phyloP scores from a whole-genome alignment of 2,329 filamentous ascomycete species.

The Dothiorella sarmentorum region DNA sequence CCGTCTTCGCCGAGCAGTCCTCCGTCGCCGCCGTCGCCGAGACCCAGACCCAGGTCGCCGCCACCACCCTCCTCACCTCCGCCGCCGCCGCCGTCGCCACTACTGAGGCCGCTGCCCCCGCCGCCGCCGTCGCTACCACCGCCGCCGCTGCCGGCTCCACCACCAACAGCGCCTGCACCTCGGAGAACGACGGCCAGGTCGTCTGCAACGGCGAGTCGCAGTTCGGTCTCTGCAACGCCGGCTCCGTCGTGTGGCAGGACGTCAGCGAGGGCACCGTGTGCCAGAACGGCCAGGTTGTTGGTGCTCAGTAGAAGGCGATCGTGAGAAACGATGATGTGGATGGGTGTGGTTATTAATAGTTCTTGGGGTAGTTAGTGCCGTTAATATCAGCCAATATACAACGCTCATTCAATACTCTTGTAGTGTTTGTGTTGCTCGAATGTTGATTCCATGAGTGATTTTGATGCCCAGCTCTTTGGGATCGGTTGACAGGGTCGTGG shows the following conservation, averaged over 20 bases:
- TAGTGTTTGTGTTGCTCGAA: too few relatives aligned
- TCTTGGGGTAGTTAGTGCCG: too few relatives aligned
- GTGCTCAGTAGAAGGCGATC: not conserved
- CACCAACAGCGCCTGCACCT: not conserved
- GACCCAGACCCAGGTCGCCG: not conserved
- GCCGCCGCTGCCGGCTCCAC: not conserved
- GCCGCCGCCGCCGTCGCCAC: not conserved
- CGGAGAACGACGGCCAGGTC: slow-evolving; percentile 11
- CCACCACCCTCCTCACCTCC: not conserved
- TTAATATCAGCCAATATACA: too few relatives aligned
- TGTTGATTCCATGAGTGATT: too few relatives aligned
- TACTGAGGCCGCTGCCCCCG: not conserved
- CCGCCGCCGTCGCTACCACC: slow-evolving; percentile 24
- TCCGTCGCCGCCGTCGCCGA: not conserved
- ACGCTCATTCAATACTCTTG: too few relatives aligned
- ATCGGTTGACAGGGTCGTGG: too few relatives aligned
- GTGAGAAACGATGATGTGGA: too few relatives aligned
- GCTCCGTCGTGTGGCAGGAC: slow-evolving; percentile 32
- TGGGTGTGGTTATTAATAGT: too few relatives aligned
- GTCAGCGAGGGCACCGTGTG: slow-evolving; percentile 45
- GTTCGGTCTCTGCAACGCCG: slow-evolving; percentile 45
- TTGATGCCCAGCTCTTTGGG: too few relatives aligned
- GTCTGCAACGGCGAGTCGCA: slow-evolving; percentile 33
- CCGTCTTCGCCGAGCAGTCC: not conserved
- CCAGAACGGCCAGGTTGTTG: slow-evolving; percentile 37